Conservation (phyloP, 768 basidiomycete genomes). For the Candolleomyces aberdarensis region DNA sequence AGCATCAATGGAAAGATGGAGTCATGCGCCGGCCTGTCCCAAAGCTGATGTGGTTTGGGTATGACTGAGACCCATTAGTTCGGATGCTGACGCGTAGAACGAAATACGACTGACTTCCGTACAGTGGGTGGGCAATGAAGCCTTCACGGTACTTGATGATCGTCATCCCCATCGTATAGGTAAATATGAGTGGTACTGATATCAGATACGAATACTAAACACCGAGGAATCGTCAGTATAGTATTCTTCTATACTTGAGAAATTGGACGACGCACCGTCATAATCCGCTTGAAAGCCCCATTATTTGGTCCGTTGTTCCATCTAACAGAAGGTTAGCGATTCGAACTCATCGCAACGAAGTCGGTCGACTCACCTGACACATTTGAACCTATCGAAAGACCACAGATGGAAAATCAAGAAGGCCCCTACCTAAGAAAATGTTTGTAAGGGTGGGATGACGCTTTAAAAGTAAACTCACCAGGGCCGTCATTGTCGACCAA, state of each 20-base stretch:
- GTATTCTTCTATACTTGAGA: background rate
- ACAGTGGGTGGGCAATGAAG: conserved; percentile 39
- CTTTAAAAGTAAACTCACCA: conserved; percentile 37
- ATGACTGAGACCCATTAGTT: conserved; percentile 40
- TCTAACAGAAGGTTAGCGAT: conserved; percentile 30
- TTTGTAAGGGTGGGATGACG: background rate
- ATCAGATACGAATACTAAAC: conserved; percentile 68
- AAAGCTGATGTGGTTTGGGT: conserved; percentile 60
- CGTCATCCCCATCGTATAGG: conserved; percentile 60
- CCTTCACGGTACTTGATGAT: conserved; percentile 76
- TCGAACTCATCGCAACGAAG: background rate
- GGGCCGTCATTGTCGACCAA: conserved; percentile 53
- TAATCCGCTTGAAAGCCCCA: conserved; percentile 81
- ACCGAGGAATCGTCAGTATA: background rate
- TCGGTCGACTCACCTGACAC: conserved; percentile 48
- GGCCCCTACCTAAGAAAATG: conserved; percentile 41
- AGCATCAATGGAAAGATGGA: conserved; percentile 68
- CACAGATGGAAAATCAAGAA: conserved; percentile 75
- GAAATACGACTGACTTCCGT: conserved; percentile 45
- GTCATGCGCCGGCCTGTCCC: conserved; percentile 41
- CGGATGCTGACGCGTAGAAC: background rate
- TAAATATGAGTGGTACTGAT: conserved; percentile 55
- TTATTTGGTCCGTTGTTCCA: conserved; percentile 66
- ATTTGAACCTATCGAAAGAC: conserved; percentile 78
- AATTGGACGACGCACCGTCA: conserved; percentile 58